These are phyloP conservation scores for Myxozyma mucilagina DNA, from an alignment of 805 yeast genomes.

Conservation along the genomic window DNA sequence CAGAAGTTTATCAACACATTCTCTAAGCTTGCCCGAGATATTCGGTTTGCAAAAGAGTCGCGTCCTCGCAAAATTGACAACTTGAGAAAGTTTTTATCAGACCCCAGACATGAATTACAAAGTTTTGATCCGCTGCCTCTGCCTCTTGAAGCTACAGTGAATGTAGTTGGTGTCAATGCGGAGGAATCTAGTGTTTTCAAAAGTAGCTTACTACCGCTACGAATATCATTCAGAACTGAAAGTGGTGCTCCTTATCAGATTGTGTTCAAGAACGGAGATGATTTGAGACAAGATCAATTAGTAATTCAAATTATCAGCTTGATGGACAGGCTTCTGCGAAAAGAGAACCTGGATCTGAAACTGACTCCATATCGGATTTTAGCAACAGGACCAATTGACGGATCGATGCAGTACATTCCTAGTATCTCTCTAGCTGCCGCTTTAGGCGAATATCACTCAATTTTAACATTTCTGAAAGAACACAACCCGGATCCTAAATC, in stretches of 20 bases:
- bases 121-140: constrained; percentile 59
- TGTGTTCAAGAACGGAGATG: constrained; percentile 96
- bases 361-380: constrained; percentile 86
- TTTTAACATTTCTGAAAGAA: constrained; percentile 65
- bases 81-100: constrained; percentile 58
- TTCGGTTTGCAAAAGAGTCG: constrained; percentile 70
- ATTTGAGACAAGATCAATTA: constrained; percentile 91
- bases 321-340: constrained; percentile 84
- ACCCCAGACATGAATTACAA: constrained; percentile 45
- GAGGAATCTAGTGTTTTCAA: constrained; percentile 85
- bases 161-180: constrained; percentile 73
- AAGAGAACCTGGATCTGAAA: constrained; percentile 85
- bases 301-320: constrained; percentile 89
- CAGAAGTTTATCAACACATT: constrained; percentile 66
- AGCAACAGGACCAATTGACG: constrained; percentile 89
- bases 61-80: constrained; percentile 74
- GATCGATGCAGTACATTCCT: constrained; percentile 92
- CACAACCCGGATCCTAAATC: constrained; percentile 57
- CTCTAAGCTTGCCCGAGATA: constrained; percentile 61
- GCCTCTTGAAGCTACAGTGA: constrained; percentile 81
- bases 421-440: constrained; percentile 85
- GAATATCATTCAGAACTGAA: constrained; percentile 68
- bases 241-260: constrained; percentile 61
- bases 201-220: constrained; percentile 85
- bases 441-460: constrained; percentile 70